Evolutionary conservation across 768 basidiomycete genomes (phyloP), one percentile per base, ranked within the genome.

Genomic region (Hortiboletus campestris): DNA sequence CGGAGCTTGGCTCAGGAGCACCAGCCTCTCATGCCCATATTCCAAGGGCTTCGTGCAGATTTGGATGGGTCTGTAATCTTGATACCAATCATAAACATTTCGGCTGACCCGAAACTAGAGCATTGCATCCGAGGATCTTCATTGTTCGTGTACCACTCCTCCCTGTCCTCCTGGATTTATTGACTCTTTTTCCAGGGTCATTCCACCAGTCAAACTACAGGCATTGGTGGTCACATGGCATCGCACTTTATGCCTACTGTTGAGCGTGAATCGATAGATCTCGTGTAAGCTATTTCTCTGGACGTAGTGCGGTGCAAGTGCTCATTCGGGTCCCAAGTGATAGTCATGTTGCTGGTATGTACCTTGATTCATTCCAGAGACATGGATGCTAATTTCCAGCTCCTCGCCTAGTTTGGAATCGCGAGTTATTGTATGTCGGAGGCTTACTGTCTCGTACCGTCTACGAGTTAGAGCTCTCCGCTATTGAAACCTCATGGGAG

Each of bases 81-180:
- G 19, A 0, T 10, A 16, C 32, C 11, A 8, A 28, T 2, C 13
- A 7, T 31, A 5, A 34, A 11, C 6, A 51, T 13, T n/a, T 38
- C 60, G 29, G 39, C 62, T 50, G 16, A 51, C 17, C 31, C 9
- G 43, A 6, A 29, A 50, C 50, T 49, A 89, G 89, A 34, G 72
- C 76, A 16, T 88, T 87, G 34, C 6, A 80, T 28, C 80, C 90
- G 2, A 83, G 84, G 25, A 78, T 95, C 13, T 96, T 93, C 72
- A 94, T 96, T 57, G 89, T 89, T 64, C 62, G 80, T 71, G 8
- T 22, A 25, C 25, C 25, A 25, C 25, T 25, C 25, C 25, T 25
- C 6, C 25, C 25, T 25, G 25, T 25, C 25, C 25, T 25, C 25
- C 6, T 25, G 25, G 25, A 25, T 3, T 25, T 25, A 25, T 25